phyloP scores from a whole-genome alignment of 2,329 filamentous ascomycete genomes.

The Monosporascus ibericus region DNA sequence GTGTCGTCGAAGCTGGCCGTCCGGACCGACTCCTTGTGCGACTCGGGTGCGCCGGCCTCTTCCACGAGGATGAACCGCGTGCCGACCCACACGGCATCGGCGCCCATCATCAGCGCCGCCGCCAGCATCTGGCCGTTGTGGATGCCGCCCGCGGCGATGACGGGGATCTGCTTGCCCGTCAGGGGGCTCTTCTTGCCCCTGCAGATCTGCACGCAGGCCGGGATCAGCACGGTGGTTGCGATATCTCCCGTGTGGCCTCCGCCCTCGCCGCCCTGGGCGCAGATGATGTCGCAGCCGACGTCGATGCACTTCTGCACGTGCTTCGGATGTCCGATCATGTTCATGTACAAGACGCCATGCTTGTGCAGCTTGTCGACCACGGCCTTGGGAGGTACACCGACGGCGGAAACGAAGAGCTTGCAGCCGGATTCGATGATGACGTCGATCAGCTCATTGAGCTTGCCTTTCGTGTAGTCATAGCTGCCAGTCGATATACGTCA shows the following conservation, averaged over 20 bases:
- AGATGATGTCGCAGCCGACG: conserved; percentile 90
- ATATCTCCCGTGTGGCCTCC: conserved; percentile 95
- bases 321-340: conserved; percentile 99
- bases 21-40: conserved; percentile 91
- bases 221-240: conserved; percentile 87
- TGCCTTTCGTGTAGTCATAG: conserved; percentile 99
- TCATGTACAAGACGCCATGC: conserved; percentile 91
- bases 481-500: conserved; percentile 39
- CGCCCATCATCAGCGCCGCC: conserved; percentile 86
- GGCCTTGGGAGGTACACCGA: conserved; percentile 83
- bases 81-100: conserved; percentile 90
- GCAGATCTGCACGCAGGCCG: conserved; percentile 77
- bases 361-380: conserved; percentile 89
- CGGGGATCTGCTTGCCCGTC: conserved; percentile 81
- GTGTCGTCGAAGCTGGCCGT: conserved; percentile 94
- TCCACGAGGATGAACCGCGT: conserved; percentile 92
- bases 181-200: conserved; percentile 78
- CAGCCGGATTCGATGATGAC: conserved; percentile 90
- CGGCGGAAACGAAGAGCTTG: conserved; percentile 92
- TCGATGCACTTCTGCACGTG: conserved; percentile 95
- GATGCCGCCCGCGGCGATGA: conserved; percentile 89
- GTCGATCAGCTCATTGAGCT: conserved; percentile 82
- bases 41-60: conserved; percentile 87
- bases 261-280: conserved; percentile 95
- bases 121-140: conserved; percentile 89